phyloP scores from a whole-genome alignment of 2,329 filamentous ascomycete genomes.

The Penicillium sp. region DNA sequence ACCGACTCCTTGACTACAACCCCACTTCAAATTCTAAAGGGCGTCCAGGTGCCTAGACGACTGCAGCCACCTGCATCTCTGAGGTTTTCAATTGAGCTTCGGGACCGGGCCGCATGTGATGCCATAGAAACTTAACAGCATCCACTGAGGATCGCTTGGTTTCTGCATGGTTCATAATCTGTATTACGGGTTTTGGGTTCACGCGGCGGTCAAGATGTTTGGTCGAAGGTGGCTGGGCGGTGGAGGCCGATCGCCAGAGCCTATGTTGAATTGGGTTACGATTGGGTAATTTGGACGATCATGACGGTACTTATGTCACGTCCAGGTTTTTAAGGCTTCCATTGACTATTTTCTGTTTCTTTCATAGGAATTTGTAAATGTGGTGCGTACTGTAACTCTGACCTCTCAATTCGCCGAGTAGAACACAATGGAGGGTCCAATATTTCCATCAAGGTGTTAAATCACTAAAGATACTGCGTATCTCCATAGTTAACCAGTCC shows the following conservation, averaged over 20 bases:
- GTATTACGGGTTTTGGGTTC: not conserved
- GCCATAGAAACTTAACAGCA: not conserved
- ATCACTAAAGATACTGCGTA: not conserved
- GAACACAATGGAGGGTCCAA: too few relatives aligned
- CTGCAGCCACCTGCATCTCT: not conserved
- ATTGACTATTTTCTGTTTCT: not conserved
- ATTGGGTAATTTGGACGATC: slow-evolving; percentile 1
- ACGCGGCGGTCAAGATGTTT: not conserved
- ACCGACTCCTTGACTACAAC: not conserved
- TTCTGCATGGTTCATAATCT: not conserved
- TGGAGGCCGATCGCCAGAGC: not conserved
- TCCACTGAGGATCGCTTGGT: not conserved
- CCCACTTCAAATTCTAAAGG: not conserved
- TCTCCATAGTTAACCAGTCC: too few relatives aligned
- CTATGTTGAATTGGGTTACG: not conserved
- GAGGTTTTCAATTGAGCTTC: not conserved
- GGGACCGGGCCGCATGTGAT: not conserved
- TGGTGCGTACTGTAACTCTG: too few relatives aligned
- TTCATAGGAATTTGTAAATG: not conserved
- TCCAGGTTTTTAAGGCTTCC: not conserved
- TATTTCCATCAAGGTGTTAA: not conserved
- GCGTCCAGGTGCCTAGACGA: not conserved
- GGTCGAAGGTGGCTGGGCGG: not conserved
- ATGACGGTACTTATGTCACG: not conserved
- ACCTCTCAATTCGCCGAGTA: too few relatives aligned